Conservation (phyloP, 2,329 filamentous ascomycete genomes). For the Cladophialophora immunda region DNA sequence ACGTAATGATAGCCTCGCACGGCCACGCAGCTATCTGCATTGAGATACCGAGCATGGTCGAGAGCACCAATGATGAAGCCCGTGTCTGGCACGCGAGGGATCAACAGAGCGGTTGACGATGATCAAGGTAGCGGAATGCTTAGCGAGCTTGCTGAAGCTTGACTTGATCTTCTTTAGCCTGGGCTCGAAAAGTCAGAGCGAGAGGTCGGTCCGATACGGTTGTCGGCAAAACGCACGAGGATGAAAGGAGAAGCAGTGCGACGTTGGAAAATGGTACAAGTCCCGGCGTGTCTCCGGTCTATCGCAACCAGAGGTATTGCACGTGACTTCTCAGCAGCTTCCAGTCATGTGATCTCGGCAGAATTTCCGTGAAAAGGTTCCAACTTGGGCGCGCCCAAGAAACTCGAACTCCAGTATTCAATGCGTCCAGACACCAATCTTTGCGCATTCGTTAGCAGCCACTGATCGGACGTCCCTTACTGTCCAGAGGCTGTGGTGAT, state of each 20-base stretch:
- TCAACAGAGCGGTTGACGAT: not conserved
- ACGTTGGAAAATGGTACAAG: not conserved
- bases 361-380: not conserved
- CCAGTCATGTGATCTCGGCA: not conserved
- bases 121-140: not conserved
- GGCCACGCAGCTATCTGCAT: not conserved
- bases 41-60: not conserved
- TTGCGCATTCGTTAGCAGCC: not conserved
- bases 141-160: constrained; percentile 3
- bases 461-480: not conserved
- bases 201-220: not conserved
- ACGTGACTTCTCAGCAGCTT: no score
- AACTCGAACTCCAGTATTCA: not conserved
- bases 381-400: not conserved
- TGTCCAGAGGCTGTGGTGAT: not conserved
- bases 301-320: no score
- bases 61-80: not conserved
- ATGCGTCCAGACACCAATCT: not conserved
- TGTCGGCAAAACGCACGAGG: not conserved
- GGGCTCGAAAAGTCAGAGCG: not conserved
- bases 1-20: not conserved
- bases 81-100: not conserved
- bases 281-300: not conserved
- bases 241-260: not conserved
- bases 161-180: not conserved